phyloP scores from a whole-genome alignment of 2,329 filamentous ascomycete species.

The Orbilia oligospora region DNA sequence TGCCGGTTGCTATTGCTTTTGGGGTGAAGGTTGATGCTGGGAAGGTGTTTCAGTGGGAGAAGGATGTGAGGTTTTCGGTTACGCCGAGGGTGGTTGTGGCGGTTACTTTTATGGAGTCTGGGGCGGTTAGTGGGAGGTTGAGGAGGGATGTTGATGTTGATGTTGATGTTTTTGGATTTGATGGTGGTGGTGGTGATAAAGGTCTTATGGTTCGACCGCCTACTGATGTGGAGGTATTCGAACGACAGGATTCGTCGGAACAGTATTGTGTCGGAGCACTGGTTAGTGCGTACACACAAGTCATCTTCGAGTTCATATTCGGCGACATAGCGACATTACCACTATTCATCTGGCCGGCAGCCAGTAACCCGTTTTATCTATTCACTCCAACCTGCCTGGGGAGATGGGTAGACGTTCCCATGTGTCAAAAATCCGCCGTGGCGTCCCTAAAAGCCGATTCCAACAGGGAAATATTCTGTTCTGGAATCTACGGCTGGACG shows the following conservation, averaged over 20 bases:
- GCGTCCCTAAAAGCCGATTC: background rate
- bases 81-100: background rate
- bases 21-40: background rate
- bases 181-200: too few species aligned
- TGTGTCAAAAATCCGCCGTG: slow-evolving; percentile 13
- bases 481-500: background rate
- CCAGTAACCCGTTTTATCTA: background rate
- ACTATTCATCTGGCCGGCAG: background rate
- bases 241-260: background rate
- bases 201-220: too few species aligned
- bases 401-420: background rate
- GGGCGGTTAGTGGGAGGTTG: background rate
- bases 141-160: background rate
- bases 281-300: background rate
- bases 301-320: slow-evolving; percentile 1
- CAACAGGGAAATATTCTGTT: background rate
- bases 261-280: background rate
- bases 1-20: background rate
- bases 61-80: background rate
- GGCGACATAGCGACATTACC: slow-evolving; percentile 7
- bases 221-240: background rate
- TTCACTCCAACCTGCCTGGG: background rate
- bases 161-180: too few species aligned
- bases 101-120: background rate
- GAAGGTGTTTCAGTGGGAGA: background rate